A percentile compares a stretch with the other conserved stretches of the same genome.
Conservation (phyloP, 1,139 yeast species). For the Blastobotrys illinoisensis region DNA sequence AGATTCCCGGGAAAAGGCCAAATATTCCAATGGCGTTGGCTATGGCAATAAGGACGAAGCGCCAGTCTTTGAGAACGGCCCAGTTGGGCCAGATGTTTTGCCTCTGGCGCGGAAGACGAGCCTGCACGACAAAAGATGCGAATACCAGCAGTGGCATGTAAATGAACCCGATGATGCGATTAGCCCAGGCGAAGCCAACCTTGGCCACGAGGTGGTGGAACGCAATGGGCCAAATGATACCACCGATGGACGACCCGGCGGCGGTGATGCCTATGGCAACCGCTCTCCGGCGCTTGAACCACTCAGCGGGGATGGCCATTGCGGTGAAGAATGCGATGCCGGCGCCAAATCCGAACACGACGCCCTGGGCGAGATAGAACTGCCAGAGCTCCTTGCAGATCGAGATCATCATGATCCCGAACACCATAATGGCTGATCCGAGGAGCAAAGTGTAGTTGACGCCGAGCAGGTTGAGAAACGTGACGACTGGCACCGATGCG, state of each 20-base stretch:
- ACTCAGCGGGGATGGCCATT: conserved; percentile 36
- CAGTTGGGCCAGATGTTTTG: conserved; percentile 15
- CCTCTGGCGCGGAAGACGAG: conserved; percentile 26
- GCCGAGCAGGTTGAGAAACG: conserved; percentile 47
- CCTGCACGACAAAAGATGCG: conserved; percentile 30
- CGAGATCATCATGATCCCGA: conserved; percentile 49
- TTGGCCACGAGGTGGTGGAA: conserved; percentile 34
- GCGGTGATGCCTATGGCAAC: conserved; percentile 54
- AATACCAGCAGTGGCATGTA: conserved; percentile 37
- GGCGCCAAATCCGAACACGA: conserved; percentile 48
- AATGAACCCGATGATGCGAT: conserved; percentile 43
- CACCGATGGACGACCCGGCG: conserved; percentile 61
- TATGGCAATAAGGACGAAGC: conserved; percentile 19
- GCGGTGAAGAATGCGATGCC: conserved; percentile 26
- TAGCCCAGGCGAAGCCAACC: conserved; percentile 50
- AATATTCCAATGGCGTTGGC: conserved; percentile 31
- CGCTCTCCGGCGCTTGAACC: conserved; percentile 50
- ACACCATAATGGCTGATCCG: conserved; percentile 46
- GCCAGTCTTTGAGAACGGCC: conserved; percentile 19
- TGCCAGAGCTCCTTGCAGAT: conserved; percentile 47
- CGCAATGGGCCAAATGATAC: conserved; percentile 48
- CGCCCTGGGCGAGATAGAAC: conserved; percentile 49
- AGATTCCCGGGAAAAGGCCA: conserved; percentile 36
- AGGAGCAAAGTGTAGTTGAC: conserved; percentile 21
- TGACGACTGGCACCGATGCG: conserved; percentile 44